A percentile compares a stretch with the other conserved stretches of the same genome.
phyloP scores from a whole-genome alignment of 2,329 filamentous ascomycete genomes.

The Xylariaceae sp. region DNA sequence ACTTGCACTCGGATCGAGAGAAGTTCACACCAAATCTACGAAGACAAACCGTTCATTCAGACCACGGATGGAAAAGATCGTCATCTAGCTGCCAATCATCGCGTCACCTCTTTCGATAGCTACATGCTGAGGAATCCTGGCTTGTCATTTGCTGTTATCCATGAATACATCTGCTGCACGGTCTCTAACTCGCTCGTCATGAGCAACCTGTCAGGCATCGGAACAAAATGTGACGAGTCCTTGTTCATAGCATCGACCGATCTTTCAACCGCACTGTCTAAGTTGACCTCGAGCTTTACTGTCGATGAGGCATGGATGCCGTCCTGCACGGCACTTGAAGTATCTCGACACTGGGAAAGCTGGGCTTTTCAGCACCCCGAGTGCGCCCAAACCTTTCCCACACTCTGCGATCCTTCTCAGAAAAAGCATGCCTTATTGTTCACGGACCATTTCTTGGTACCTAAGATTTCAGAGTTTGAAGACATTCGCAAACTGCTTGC shows the following conservation, averaged over 20 bases:
- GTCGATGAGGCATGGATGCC: neutral
- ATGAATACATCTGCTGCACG: neutral
- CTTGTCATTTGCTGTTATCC: neutral
- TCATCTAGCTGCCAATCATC: neutral
- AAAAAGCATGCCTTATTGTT: neutral
- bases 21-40: neutral
- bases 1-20: neutral
- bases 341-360: neutral
- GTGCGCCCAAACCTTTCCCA: neutral
- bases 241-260: neutral
- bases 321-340: neutral
- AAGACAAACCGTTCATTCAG: neutral
- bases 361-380: neutral
- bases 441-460: neutral
- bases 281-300: neutral
- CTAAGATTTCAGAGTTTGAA: neutral
- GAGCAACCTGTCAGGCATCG: neutral
- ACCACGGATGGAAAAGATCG: neutral
- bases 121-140: neutral
- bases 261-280: neutral
- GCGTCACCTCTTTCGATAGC: neutral
- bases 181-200: neutral
- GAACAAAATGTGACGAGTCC: neutral
- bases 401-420: neutral
- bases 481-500: neutral